Evolutionary conservation across 2,329 filamentous ascomycete genomes (phyloP), one percentile per base, ranked within the genome.

Genomic region (Albophoma yamanashiensis): DNA sequence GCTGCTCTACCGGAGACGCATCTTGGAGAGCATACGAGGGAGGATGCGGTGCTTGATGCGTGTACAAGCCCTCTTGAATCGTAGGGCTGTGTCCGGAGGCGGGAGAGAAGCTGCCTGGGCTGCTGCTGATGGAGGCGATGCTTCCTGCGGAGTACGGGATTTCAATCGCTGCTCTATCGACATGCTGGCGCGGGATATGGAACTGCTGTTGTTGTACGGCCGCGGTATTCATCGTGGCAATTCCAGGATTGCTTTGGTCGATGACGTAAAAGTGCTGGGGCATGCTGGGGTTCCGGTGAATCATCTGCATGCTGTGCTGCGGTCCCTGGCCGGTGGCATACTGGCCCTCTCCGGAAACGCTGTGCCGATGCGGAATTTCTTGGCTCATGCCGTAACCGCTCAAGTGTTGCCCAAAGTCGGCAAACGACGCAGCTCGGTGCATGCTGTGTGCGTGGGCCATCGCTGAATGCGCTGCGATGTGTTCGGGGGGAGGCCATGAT

Each of bases 161-260:
- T 57, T 82, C 80, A 25, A 82, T 71, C 1, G 73, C 65, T 52
- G 77, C 73, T 53, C 75, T 71, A 60, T 81, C 79, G 34, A 76
- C 73, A 55, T 78, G 76, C 64, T 78, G 78, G 42, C 77, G 76
- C n/a, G 78, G 76, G 57, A 83, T 74, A 57, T 82, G 80, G 69
- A 83, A 83, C 60, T 79, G 73, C 60, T 79, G 73, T 8, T 76
- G 70, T n/a, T 77, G 74, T 56, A 83, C 72, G 8, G 75, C 67
- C 63, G 77, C 78, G 14, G 82, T 78, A 70, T 81, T 83, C 78
- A 86, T 81, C 15, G 82, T 86, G 39, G 82, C 83, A 7, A 87
- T 80, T 15, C 80, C 82, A 12, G 84, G 83, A 65, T 86, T 86
- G 68, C 77, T 79, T 64, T 85, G 82, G 60, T 87, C 84, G 1